Conservation (phyloP, 2,329 filamentous ascomycete species). For the Taxawa tesnikishii region DNA sequence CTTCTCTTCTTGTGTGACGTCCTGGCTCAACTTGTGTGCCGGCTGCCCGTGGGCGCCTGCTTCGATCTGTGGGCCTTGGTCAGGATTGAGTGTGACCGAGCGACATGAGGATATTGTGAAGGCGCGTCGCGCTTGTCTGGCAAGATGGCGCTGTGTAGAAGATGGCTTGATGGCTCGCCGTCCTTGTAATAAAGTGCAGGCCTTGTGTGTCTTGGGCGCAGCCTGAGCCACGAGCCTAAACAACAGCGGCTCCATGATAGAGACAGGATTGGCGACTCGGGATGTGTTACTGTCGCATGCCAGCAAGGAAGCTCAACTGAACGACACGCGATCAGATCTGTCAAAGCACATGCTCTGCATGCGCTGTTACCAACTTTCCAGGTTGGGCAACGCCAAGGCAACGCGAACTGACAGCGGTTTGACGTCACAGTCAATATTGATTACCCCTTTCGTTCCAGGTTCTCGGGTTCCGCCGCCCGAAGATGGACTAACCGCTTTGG, state of each 20-base stretch:
- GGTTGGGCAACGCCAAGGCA: no score
- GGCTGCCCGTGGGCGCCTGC: conserved; percentile 12
- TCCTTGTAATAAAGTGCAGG: no score
- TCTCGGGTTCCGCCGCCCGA: no score
- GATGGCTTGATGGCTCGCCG: no score
- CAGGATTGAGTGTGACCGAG: background rate
- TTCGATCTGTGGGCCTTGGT: background rate
- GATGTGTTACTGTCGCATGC: background rate
- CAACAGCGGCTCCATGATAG: conserved; percentile 15
- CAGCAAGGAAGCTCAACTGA: background rate
- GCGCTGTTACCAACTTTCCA: background rate
- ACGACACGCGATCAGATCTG: background rate
- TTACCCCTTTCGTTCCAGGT: no score
- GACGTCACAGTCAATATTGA: no score
- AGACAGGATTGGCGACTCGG: background rate
- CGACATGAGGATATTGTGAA: background rate
- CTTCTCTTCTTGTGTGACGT: conserved; percentile 32
- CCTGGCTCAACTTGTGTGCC: conserved; percentile 16
- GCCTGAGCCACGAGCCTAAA: conserved; percentile 14
- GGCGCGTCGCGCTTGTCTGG: background rate
- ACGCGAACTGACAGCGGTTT: background rate
- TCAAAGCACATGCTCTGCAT: conserved; percentile 5
- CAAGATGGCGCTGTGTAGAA: conserved; percentile 2
- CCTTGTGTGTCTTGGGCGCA: conserved; percentile 10
- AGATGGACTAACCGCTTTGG: no score